Base-by-base conservation (phyloP, 148 eudicot genomes). In the Persicaria maculosa region DNA sequence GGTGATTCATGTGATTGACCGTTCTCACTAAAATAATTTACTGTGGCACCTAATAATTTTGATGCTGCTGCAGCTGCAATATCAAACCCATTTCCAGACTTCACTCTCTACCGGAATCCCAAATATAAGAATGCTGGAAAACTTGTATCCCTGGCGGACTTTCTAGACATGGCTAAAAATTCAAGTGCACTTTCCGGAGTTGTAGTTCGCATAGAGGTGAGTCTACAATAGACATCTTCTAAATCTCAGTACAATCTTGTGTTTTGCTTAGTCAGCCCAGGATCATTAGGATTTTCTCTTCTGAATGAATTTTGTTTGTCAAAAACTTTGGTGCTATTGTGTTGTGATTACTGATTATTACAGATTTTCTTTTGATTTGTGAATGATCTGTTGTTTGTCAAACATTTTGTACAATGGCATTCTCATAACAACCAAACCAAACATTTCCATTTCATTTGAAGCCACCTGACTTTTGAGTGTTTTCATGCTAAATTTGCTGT, bases 191-290 rank as follows among this genome's bases (percentile, higher is more conserved):
- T 92, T 69, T 87, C 96, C 20, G 92, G 88, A 61, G 91, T 90
- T 72, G 47, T 85, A 78, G 88, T 95, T 82, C 83, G 82, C 76
- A 84, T 95, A 77, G 96, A 95, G 97, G 99, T 92, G 68, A 77
- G 89, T 86, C 73, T 77, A 65, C 44, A 45, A 54, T 40, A 1
- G 59, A 1, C 75, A 31, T 25, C 36, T 71, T 62, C 16, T 43
- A 31, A 22, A 55, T 68, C 5, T n/a, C 25, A 57, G 2, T 44
- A 44, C 50, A 36, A 19, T n/a, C 53, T 4, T 43, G 4, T 65
- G 16, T 36, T 45, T 65, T 40, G 46, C 47, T 65, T 65, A 65
- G 47, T 65, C 70, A 40, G 46, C 46, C 70, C 40, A 31, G 40
- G 40, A 31, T 31, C 40, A 31, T 31, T 31, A 1, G 1, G 40